Evolutionary conservation across 257 asterid genomes (phyloP).

Genomic region (Nicotiana tabacum): DNA sequence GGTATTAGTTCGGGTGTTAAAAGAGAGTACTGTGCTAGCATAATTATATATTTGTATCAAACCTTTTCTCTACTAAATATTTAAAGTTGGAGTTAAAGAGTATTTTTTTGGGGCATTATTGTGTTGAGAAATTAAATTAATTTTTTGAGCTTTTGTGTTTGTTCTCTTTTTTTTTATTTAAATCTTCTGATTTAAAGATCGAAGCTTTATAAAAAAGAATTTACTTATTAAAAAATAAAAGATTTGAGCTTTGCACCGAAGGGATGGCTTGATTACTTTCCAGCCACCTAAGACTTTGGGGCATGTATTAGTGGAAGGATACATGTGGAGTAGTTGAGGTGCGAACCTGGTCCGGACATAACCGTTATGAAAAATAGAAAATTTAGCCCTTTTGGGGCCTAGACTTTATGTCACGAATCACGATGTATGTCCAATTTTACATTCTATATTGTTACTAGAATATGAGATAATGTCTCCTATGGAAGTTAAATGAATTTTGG

Average conservation of each 20-base stretch:
- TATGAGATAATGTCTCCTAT: background rate
- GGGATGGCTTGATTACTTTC: too few relatives aligned
- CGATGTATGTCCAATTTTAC: background rate
- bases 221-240: background rate
- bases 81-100: too few relatives aligned
- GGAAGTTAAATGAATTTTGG: background rate
- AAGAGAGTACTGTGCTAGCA: too few relatives aligned
- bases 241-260: background rate
- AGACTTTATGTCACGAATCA: background rate
- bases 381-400: background rate
- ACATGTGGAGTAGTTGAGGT: too few relatives aligned
- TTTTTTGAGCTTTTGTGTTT: background rate
- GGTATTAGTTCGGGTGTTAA: too few relatives aligned
- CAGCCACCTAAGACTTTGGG: too few relatives aligned
- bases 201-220: background rate
- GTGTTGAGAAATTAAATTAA: background rate
- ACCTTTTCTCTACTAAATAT: too few relatives aligned
- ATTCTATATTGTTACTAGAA: background rate
- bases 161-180: background rate
- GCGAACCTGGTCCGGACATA: background rate
- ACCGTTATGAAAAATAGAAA: background rate
- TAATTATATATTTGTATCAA: too few relatives aligned
- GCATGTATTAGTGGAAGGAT: too few relatives aligned
- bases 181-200: background rate
- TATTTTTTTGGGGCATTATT: background rate